Evolutionary conservation across 495 filamentous ascomycete genomes (phyloP).

Genomic region (Penicillium steckii): DNA sequence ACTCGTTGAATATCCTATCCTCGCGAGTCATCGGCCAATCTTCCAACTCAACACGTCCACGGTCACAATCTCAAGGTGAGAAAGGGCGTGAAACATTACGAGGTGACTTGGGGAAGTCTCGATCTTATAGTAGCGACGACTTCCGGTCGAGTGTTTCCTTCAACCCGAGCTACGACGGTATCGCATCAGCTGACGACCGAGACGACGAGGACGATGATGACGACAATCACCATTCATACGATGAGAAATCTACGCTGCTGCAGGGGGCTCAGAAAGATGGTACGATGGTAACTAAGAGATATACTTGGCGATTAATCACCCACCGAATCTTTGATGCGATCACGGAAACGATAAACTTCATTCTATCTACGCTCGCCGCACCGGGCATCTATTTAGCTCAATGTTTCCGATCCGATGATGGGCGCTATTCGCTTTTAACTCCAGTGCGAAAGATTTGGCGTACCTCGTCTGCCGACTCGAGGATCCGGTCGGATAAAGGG

Average conservation of each 20-base stretch:
- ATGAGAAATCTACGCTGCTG: conserved; percentile 69
- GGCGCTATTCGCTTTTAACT: conserved; percentile 68
- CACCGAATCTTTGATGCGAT: conserved; percentile 53
- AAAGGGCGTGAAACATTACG: conserved; percentile 44
- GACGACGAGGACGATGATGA: conserved; percentile 33
- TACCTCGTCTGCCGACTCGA: conserved; percentile 20
- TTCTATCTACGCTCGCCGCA: conserved; percentile 73
- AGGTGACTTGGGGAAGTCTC: conserved; percentile 42
- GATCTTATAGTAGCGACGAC: conserved; percentile 48
- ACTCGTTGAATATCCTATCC: conserved; percentile 94
- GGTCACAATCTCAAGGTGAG: conserved; percentile 65
- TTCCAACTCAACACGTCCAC: conserved; percentile 50
- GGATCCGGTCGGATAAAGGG: conserved; percentile 29
- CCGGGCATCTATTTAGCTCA: conserved; percentile 80
- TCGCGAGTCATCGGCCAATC: conserved; percentile 74
- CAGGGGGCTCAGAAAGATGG: conserved; percentile 45
- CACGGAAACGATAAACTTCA: conserved; percentile 66
- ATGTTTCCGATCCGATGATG: conserved; percentile 76
- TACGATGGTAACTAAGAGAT: conserved; percentile 55
- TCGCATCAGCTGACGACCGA: conserved; percentile 20
- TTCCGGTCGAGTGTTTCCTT: conserved; percentile 31
- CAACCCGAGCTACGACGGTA: conserved; percentile 39
- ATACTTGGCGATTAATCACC: conserved; percentile 38
- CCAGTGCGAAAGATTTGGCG: conserved; percentile 60
- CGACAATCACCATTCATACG: conserved; percentile 31